Evolutionary conservation across 2,329 filamentous ascomycete species (phyloP), one percentile per base, ranked within the genome.

Genomic region (Aureobasidium subglaciale): DNA sequence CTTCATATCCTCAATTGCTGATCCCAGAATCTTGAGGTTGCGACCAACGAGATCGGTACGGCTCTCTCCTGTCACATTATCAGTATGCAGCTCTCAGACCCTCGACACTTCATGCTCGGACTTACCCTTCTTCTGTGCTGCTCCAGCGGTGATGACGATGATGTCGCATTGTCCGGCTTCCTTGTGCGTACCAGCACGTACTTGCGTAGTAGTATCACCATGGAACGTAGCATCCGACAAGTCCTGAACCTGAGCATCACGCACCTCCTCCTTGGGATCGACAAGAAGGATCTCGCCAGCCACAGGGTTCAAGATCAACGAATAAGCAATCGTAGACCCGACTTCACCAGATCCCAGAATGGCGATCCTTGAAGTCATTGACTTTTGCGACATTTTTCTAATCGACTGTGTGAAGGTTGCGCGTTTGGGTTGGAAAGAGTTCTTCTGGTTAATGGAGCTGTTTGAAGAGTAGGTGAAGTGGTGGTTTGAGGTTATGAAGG

Each of bases 161-260:
- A 82, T 75, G 61, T 81, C 78, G 42, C 75, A 75, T 62, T 78
- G 74, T n/a, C 73, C 70, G 1, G 78, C 78, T 60, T 81, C 78
- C 20, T 67, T 67, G 50, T 73, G 69, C 18, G 68, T 71, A 16
- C 72, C 78, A 1, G 71, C 70, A 25, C 73, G 70, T 4, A 79
- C 71, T 30, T 68, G 71, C 4, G 73, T 76, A 18, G 66, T 65
- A 35, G 69, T 73, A 25, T 72, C 70, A 16, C 69, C 71, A 55
- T 72, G 71, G 50, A 73, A 77, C 2, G 75, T 76, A 0, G 73
- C 75, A 64, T 82, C 79, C 20, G 70, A 69, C 13, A 82, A 73
- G 63, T 82, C 79, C 49, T 72, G 70, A 3, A 79, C 76, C 66
- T 78, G 77, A 24, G 70, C 77, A 63, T 77, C 70, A 55, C 77